Evolutionary conservation across 805 yeast genomes (phyloP).

Genomic region (Saccharomycopsis capsularis): DNA sequence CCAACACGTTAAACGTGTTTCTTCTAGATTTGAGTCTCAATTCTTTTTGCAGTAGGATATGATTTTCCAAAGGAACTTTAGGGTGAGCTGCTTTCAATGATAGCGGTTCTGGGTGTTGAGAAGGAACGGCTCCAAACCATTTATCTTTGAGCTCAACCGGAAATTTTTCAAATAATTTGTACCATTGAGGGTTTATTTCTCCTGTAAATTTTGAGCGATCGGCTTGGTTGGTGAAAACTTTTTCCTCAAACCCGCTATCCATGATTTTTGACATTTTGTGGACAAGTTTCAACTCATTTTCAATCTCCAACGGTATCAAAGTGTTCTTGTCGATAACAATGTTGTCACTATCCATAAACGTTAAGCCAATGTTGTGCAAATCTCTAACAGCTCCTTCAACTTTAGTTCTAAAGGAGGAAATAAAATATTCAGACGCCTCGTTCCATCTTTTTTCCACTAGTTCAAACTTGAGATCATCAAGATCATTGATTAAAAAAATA

Average conservation of each 20-base stretch:
- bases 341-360: not conserved
- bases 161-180: conserved; percentile 2
- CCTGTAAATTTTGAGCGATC: not conserved
- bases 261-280: conserved; percentile 2
- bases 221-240: not conserved
- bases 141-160: conserved; percentile 1
- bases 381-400: not conserved
- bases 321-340: conserved; percentile 6
- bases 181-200: not conserved
- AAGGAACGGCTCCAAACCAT: conserved; percentile 8
- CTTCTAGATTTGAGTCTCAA: conserved; percentile 1
- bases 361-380: conserved; percentile 5
- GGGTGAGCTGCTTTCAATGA: too few relatives aligned
- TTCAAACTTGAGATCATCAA: conserved; percentile 37
- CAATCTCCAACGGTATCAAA: conserved; percentile 17
- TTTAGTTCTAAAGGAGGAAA: conserved; percentile 21
- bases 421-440: conserved; percentile 42
- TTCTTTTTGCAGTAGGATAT: too few relatives aligned
- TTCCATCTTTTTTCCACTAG: conserved; percentile 51
- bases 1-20: not conserved
- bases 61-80: too few relatives aligned
- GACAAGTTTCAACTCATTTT: conserved; percentile 7
- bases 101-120: too few relatives aligned
- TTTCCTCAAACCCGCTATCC: conserved; percentile 6
- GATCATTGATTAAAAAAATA: conserved; percentile 35